Evolutionary conservation across 2,329 filamentous ascomycete species (phyloP).

Genomic region (Cercospora sojina): DNA sequence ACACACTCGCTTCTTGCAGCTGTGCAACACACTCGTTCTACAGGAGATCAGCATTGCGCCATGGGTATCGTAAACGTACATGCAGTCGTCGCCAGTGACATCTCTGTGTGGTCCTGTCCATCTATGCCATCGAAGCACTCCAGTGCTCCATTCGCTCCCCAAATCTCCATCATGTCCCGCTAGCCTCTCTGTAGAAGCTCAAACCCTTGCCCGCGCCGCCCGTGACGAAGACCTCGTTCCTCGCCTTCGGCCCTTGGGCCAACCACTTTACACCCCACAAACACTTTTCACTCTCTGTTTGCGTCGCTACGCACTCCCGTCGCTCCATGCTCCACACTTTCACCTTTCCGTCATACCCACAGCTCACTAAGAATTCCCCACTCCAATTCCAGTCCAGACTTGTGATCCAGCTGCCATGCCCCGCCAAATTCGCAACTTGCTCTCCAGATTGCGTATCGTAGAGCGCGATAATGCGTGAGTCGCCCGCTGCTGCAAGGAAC

Average conservation of each 20-base stretch:
- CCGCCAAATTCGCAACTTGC: constrained; percentile 80
- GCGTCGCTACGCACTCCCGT: constrained; percentile 82
- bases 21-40: neutral
- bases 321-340: constrained; percentile 94
- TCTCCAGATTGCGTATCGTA: constrained; percentile 93
- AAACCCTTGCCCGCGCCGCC: constrained; percentile 74
- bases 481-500: constrained; percentile 83
- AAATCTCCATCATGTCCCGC: constrained; percentile 53
- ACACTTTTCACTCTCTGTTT: constrained; percentile 79
- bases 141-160: neutral
- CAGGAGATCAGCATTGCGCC: constrained; percentile 1
- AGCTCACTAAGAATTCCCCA: constrained; percentile 86
- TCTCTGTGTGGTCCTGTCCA: neutral
- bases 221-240: constrained; percentile 71
- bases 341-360: constrained; percentile 82
- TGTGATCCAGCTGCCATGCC: constrained; percentile 83
- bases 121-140: neutral
- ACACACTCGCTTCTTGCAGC: neutral
- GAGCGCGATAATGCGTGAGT: constrained; percentile 81
- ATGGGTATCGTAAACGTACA: constrained; percentile 9
- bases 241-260: constrained; percentile 59
- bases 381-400: constrained; percentile 90
- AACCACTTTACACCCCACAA: constrained; percentile 85
- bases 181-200: constrained; percentile 82
- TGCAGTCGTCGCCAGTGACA: neutral